Evolutionary conservation across 495 filamentous ascomycete genomes (phyloP), one percentile per base, ranked within the genome.

Genomic region (Immersiella caudata): DNA sequence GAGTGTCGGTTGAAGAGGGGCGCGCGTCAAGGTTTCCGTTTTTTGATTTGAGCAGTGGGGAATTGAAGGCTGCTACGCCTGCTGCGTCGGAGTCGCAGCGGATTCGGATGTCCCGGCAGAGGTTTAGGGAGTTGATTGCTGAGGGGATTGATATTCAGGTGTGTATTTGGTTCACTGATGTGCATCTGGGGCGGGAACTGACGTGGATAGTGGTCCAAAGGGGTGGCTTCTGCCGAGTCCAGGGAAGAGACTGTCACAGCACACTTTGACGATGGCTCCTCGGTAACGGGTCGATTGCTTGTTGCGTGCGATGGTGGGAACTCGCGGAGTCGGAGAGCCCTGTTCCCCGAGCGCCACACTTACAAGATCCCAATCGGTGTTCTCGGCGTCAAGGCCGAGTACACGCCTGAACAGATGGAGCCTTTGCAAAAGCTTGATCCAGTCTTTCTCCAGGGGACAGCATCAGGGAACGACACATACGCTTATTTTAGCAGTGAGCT

Each of bases 361-460:
- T 66, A 71, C 49, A 65, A 61, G 4, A 72, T 79, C 26, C 77
- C 77, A 4, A 62, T 77, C 36, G 25, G 73, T 1, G 52, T 78
- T 20, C 63, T 78, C 67, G 77, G 77, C 55, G 58, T 73, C 52
- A 74, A 71, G 62, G 26, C 74, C 58, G 66, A 72, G 21, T 77
- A 67, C 69, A 73, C 73, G 1, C 66, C 64, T 6, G 76, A 74
- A 18, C 56, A 76, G 49, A 75, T 79, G 18, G 71, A 70, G 40
- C 70, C 73, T 25, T 16, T 79, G 21, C 58, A 69, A 22, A 64
- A 67, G 58, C 80, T 89, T 20, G 87, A 90, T 60, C 86, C 87
- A 0, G 84, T 83, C 25, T 85, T 90, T 50, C 85, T 90, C 55
- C 86, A 89, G 58, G 86, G 87, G 1, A 79, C 82, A 4, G 81